Evolutionary conservation across 2,329 filamentous ascomycete genomes (phyloP), one percentile per base, ranked within the genome.

Genomic region (Cryphonectria nitschkei): DNA sequence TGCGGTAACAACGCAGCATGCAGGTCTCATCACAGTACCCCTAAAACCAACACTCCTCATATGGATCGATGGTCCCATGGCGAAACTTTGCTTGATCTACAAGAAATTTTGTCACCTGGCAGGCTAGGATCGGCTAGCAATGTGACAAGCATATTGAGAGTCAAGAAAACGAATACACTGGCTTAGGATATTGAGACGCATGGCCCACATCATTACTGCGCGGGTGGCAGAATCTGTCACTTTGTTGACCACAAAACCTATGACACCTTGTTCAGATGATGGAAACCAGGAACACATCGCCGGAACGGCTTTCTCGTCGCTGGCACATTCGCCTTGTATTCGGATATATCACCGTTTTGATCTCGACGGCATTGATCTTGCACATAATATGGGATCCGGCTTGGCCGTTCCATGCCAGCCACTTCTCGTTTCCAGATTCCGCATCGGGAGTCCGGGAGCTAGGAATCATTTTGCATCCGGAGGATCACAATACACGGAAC

Each of bases 401-500:
- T 16, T 60, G 56, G 56, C 46, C 46, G 8, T n/a, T 11, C 46
- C 19, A 11, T n/a, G 4, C 46, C 46, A 9, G n/a, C 22, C 19
- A 7, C 1, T 60, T 60, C 29, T 34, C 26, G n/a, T 2, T 26
- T 60, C 13, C 16, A 32, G 29, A 32, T 22, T 19, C 46, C 22
- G 19, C 19, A 22, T 19, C 16, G 22, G 19, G 3, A 2, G 5
- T 29, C 7, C 62, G 68, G 6, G 72, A 75, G 34, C 39, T 75
- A 14, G 65, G 58, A 32, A 5, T 74, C 8, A 43, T 74, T 8
- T 71, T 85, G 19, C 82, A 83, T 72, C 84, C 84, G 0, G 76
- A 84, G 54, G 75, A 82, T 26, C 83, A 86, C 75, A 72, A 80
- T 5, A 76, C 76, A 58, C 80, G 84, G 19, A 65, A 73, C 1